These are phyloP conservation scores for Ogataea trehaloabstinens DNA, from an alignment of 805 yeast species.

Conservation along the genomic window DNA sequence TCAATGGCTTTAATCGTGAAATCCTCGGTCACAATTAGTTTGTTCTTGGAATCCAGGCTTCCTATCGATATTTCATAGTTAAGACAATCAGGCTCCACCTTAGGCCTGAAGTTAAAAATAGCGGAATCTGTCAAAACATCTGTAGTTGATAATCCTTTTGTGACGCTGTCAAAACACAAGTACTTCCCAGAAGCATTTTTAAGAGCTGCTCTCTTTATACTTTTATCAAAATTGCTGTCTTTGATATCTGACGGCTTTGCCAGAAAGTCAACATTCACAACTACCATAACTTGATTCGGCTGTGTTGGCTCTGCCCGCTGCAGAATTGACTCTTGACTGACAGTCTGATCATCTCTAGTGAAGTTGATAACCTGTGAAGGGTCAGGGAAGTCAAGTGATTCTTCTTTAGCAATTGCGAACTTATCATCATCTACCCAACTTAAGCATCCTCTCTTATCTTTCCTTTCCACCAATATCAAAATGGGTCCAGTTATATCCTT, in stretches of 20 bases:
- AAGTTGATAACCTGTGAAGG: slow-evolving; percentile 18
- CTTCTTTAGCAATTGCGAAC: slow-evolving; percentile 11
- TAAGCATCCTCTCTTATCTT: slow-evolving; percentile 15
- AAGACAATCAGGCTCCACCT: slow-evolving; percentile 1
- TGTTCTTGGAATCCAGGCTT: slow-evolving; percentile 10
- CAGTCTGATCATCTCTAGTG: slow-evolving; percentile 12
- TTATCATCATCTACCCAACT: slow-evolving; percentile 12
- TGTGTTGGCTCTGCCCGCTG: slow-evolving; percentile 26
- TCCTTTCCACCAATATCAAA: slow-evolving; percentile 14
- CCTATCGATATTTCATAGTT: slow-evolving; percentile 19
- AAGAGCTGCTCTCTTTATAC: slow-evolving; percentile 18
- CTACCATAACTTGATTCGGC: slow-evolving; percentile 27
- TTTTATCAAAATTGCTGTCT: neutral
- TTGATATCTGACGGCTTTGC: slow-evolving; percentile 8
- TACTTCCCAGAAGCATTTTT: slow-evolving; percentile 25
- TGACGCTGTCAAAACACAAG: slow-evolving; percentile 17
- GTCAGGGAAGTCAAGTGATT: slow-evolving; percentile 11
- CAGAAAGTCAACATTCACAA: slow-evolving; percentile 22
- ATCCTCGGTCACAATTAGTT: slow-evolving; percentile 18
- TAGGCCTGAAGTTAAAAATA: slow-evolving; percentile 22
- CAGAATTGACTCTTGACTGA: slow-evolving; percentile 8
- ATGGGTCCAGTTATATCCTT: slow-evolving; percentile 29
- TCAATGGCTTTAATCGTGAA: slow-evolving; percentile 24
- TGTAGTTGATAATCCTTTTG: slow-evolving; percentile 18
- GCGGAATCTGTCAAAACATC: slow-evolving; percentile 29